Conservation (phyloP, 352 stramenopile genomes). For the Phytophthora tentaculata region DNA sequence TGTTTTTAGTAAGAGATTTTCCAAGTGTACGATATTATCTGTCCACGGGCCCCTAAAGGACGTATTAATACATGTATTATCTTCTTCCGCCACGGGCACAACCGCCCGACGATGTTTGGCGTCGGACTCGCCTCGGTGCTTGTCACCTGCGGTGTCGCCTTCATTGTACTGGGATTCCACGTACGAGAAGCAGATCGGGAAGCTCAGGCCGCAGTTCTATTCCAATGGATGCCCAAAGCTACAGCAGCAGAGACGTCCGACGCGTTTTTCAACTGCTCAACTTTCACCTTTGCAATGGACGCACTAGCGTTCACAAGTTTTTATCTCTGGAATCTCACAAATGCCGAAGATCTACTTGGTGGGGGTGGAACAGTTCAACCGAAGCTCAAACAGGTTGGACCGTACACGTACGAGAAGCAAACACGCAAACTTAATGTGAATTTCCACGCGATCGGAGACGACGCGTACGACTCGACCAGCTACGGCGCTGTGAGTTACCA, state of each 20-base stretch:
- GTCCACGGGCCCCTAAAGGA: too few relatives aligned
- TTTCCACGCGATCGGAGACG: constrained; percentile 37
- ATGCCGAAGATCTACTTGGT: constrained; percentile 44
- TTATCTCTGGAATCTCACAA: constrained; percentile 81
- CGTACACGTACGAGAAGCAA: constrained; percentile 73
- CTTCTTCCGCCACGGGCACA: not conserved
- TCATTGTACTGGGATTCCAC: constrained; percentile 36
- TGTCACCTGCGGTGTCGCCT: constrained; percentile 23
- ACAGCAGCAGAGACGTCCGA: constrained; percentile 3
- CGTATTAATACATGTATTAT: too few relatives aligned
- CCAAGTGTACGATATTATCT: too few relatives aligned
- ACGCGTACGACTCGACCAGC: constrained; percentile 9
- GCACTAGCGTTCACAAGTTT: constrained; percentile 61
- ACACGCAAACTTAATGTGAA: constrained; percentile 63
- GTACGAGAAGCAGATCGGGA: constrained; percentile 17
- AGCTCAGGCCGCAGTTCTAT: constrained; percentile 16
- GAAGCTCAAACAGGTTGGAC: constrained; percentile 55
- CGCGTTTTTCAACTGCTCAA: constrained; percentile 34
- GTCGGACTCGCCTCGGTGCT: constrained; percentile 29
- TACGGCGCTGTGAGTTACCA: constrained; percentile 63
- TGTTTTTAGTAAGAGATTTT: too few relatives aligned
- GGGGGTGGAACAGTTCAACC: constrained; percentile 24
- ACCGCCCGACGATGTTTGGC: constrained; percentile 23
- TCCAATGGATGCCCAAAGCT: constrained; percentile 27
- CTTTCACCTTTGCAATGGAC: constrained; percentile 56